Conservation (phyloP, 345 rosid genomes). For the Fremontodendron californicum region DNA sequence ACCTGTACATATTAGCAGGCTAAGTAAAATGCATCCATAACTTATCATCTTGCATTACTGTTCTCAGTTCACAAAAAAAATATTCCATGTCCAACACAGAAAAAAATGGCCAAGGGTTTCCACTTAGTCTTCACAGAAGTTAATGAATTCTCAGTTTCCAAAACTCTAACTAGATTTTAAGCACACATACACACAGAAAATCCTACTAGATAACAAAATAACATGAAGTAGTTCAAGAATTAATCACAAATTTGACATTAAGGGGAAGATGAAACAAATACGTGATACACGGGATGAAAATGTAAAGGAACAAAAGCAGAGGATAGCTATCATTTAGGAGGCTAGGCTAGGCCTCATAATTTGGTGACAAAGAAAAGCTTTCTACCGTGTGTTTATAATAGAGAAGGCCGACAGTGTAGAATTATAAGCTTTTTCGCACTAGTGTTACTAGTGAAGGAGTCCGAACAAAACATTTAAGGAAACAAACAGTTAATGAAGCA, state of each 20-base stretch:
- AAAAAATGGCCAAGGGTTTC: background rate
- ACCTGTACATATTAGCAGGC: constrained; percentile 36
- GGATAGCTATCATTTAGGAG: background rate
- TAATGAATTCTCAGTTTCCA: background rate
- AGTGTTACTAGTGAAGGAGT: background rate
- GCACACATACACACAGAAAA: background rate
- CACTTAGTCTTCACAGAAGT: background rate
- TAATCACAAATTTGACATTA: background rate
- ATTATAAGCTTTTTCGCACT: background rate
- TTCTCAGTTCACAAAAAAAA: background rate
- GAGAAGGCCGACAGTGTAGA: background rate
- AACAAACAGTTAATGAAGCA: background rate
- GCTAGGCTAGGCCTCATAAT: background rate
- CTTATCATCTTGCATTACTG: background rate
- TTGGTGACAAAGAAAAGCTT: background rate
- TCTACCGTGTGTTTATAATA: background rate
- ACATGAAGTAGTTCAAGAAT: background rate
- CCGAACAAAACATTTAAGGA: background rate
- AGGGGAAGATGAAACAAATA: background rate
- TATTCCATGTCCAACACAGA: background rate
- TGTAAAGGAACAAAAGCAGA: background rate
- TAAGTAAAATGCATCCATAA: background rate
- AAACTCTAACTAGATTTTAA: background rate
- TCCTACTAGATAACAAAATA: background rate
- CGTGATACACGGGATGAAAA: background rate